Base-by-base conservation (phyloP, 192 early-diverging fungal species). In the Umbelopsis sp. region DNA sequence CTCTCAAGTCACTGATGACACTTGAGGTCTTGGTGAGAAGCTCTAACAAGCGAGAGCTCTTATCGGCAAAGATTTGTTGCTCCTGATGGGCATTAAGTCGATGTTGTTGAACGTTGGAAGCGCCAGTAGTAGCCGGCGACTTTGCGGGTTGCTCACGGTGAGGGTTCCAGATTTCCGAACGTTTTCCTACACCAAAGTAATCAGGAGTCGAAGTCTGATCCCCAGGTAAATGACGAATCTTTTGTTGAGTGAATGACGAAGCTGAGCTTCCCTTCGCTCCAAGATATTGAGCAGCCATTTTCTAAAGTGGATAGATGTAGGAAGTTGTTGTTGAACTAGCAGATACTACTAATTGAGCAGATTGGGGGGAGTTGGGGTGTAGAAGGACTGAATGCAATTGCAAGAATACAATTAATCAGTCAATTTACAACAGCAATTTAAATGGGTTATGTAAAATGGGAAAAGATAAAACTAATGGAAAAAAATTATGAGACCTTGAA, bases 11-110 rank as follows among this genome's bases (percentile, higher is more conserved):
- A 4, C 84, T 78, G 55, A 95, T 84, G 30, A 95, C 68, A 21
- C 78, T 45, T 69, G 83, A 85, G 30, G 93, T 90, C 73, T 78
- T 81, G 22, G 75, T 66, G 61, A 97, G 88, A 74, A 92, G 81
- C 22, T 76, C 82, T 49, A 91, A 87, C 49, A 97, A 81, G 33
- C 85, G 80, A 27, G 83, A 86, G 71, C 91, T 89, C 71, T 89
- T 92, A 69, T 93, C 88, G 3, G 88, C 87, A 81, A 91, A 97
- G 47, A 89, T 71, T 41, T 85, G 88, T 73, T 93, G 85, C 55
- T 85, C 88, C 65, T 89, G 86, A 21, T 71, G 74, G 33, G 74
- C 72, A 64, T 73, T 75, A 16, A 80, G 21, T 21, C 74, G 46
- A 23, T 73, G 69, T 48, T 76, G 78, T 33, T 74, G 78, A 41